Base-by-base conservation (phyloP, 23 red algal genomes). In the Gracilariopsis chorda region DNA sequence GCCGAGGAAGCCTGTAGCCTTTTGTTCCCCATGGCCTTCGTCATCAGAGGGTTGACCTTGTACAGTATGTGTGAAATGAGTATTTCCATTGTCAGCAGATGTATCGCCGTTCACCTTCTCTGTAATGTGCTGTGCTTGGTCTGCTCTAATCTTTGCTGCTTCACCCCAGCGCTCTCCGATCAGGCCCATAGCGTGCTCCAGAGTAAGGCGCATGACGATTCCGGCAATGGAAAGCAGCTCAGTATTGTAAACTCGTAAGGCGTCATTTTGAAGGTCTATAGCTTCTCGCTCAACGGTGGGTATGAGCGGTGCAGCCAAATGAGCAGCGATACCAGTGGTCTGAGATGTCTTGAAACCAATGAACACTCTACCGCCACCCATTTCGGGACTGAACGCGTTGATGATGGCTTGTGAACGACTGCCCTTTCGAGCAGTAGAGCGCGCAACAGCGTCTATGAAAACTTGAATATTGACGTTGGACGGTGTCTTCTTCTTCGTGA, bases 301-400 rank as follows among this genome's bases (percentile, higher is more conserved):
- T 4, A 90, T 43, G 9, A 95, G 55, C 48, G 83, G 71, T 40
- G 93, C 93, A 21, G 63, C 76, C 16, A 95, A 21, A 74, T 95
- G 93, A 4, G 83, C 93, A 16, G 77, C 93, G 32, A 91, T 49
- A 11, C 93, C 93, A 43, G 93, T 95, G 1, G 93, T 95, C 47
- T 95, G 93, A 34, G 72, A 72, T 11, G 93, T 95, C 21, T 70
- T 64, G 58, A 95, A 95, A 24, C 93, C 93, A 36, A 95, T 95
- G 35, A 82, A 88, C 13, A 95, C 48, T 21, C 93, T 59, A 20
- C 93, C 93, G 1, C 52, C 65, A 16, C 80, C 91, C 69, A 84
- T 51, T 43, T 59, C 49, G 10, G 91, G 91, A 19, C 70, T 39
- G 59, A 80, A 88, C 23, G 44, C 41, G 23, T 76, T 46, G 24